Percentiles rank a stretch among this genome's conserved stretches.
Conservation (phyloP, 345 rosid species). For the Murraya koenigii region DNA sequence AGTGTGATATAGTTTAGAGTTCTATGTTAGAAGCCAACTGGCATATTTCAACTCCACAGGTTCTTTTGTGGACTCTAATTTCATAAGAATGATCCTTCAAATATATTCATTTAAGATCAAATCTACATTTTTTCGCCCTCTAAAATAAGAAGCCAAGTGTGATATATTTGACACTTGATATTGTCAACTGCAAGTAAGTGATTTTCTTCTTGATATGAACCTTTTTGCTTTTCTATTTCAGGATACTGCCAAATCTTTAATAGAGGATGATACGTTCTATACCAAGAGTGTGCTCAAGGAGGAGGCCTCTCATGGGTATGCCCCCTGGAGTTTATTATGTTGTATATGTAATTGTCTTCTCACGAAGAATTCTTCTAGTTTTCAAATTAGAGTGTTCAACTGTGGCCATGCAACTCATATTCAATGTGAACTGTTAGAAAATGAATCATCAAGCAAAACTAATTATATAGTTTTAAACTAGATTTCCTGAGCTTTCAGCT, state of each 20-base stretch:
- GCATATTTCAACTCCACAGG: neutral
- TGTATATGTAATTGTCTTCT: slow-evolving; percentile 82
- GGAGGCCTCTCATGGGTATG: slow-evolving; percentile 94
- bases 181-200: neutral
- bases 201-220: slow-evolving; percentile 6
- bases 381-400: slow-evolving; percentile 60
- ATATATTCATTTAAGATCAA: neutral
- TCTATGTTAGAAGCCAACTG: too few species aligned
- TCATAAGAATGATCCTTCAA: neutral
- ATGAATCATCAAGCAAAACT: slow-evolving; percentile 46
- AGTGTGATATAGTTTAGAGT: too few species aligned
- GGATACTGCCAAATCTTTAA: slow-evolving; percentile 93
- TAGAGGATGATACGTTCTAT: slow-evolving; percentile 90
- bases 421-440: slow-evolving; percentile 77
- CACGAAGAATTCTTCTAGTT: slow-evolving; percentile 54
- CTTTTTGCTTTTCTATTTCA: slow-evolving; percentile 19
- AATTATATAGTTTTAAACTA: too few species aligned
- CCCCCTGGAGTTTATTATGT: slow-evolving; percentile 71
- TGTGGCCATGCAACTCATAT: slow-evolving; percentile 97
- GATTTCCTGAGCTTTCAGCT: too few species aligned
- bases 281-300: slow-evolving; percentile 84
- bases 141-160: neutral
- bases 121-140: neutral
- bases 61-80: neutral
- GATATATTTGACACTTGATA: neutral